Conservation (phyloP, 176 grass and related monocot genomes). For the Triticum urartu region DNA sequence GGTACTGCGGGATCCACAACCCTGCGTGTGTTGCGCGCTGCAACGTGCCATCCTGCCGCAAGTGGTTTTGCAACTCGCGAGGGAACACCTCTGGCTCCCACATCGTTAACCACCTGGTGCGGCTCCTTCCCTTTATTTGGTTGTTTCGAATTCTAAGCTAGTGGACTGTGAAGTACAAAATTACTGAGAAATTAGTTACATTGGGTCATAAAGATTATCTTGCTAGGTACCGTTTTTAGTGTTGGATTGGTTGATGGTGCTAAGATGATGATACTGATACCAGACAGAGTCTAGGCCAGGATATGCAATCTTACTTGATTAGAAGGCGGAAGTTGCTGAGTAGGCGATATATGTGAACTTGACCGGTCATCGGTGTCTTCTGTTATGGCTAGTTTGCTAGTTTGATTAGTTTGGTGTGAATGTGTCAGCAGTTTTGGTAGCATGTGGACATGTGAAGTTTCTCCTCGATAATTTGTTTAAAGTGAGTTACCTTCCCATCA, state of each 20-base stretch:
- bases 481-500: neutral
- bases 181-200: neutral
- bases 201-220: neutral
- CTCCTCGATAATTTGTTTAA: neutral
- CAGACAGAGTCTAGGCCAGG: neutral
- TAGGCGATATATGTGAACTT: neutral
- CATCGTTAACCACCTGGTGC: slow-evolving; percentile 96
- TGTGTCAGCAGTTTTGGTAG: neutral
- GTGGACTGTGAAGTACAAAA: neutral
- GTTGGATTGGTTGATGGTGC: neutral
- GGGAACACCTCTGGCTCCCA: slow-evolving; percentile 98
- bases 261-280: neutral
- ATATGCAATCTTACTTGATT: neutral
- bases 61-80: slow-evolving; percentile 99
- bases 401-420: neutral
- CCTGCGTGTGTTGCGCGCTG: slow-evolving; percentile 89
- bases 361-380: neutral
- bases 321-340: neutral
- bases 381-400: neutral
- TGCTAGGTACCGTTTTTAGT: neutral
- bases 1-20: slow-evolving; percentile 94
- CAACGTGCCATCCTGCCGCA: slow-evolving; percentile 91
- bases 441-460: neutral
- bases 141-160: neutral
- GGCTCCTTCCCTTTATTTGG: neutral